These are phyloP conservation scores for Cercospora janseana DNA, from an alignment of 2,329 filamentous ascomycete species.

Conservation along the genomic window DNA sequence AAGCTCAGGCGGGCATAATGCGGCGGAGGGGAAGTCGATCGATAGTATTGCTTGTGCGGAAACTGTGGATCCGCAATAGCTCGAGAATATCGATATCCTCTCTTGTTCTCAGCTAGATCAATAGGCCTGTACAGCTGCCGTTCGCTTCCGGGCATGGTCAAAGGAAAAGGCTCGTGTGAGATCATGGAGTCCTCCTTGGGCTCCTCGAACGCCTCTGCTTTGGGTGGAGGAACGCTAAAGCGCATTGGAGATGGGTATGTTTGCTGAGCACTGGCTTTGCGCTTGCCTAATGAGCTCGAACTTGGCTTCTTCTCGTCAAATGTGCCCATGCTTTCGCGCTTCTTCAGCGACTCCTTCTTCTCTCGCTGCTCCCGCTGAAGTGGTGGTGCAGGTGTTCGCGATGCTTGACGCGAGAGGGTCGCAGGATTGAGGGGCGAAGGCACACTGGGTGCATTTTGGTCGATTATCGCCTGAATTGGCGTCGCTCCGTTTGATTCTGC, in stretches of 20 bases:
- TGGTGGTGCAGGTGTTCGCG: conserved; percentile 40
- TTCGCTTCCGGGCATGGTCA: conserved; percentile 44
- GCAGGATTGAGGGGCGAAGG: conserved; percentile 74
- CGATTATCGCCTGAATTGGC: conserved; percentile 19
- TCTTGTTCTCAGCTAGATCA: conserved; percentile 62
- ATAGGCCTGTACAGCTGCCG: conserved; percentile 49
- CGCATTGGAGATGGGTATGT: conserved; percentile 49
- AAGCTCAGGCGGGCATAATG: conserved; percentile 84
- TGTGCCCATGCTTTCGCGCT: conserved; percentile 45
- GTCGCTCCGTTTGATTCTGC: conserved; percentile 16
- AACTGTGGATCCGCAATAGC: conserved; percentile 88
- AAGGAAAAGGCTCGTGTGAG: conserved; percentile 47
- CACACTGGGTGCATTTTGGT: conserved; percentile 61
- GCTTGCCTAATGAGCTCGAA: conserved; percentile 34
- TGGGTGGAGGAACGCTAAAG: conserved; percentile 51
- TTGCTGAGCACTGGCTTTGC: conserved; percentile 39
- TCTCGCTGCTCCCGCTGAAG: conserved; percentile 52
- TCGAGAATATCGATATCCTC: conserved; percentile 80
- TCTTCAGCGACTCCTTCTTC: conserved; percentile 53
- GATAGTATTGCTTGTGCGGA: conserved; percentile 82
- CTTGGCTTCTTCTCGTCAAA: conserved; percentile 14
- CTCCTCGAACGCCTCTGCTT: conserved; percentile 49
- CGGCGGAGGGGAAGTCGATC: conserved; percentile 81
- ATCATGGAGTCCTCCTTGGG: conserved; percentile 49
- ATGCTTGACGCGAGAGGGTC: conserved; percentile 27